Percentiles rank a stretch among this genome's conserved stretches.
Conservation (phyloP, 345 rosid species). For the Erucastrum elatum region DNA sequence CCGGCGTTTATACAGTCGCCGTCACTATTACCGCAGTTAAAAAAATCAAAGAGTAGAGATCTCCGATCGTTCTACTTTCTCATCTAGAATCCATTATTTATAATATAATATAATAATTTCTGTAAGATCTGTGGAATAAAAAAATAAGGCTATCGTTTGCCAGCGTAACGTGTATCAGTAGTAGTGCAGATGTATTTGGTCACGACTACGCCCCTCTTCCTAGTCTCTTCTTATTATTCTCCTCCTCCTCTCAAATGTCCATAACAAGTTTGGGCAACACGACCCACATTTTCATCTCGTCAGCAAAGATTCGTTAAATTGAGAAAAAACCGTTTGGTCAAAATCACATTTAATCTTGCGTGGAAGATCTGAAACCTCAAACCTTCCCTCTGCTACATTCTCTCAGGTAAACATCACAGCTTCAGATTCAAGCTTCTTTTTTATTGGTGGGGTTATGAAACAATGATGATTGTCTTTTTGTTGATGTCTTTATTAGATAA, state of each 20-base stretch:
- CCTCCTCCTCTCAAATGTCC: conserved; percentile 22
- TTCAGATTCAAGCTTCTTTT: conserved; percentile 20
- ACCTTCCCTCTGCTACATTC: conserved; percentile 33
- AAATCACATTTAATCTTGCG: neutral
- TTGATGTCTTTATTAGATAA: neutral
- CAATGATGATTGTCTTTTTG: conserved; percentile 11
- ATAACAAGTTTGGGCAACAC: conserved; percentile 31
- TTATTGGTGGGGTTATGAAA: conserved; percentile 21
- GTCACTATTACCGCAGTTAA: conserved; percentile 17
- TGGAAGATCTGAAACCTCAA: conserved; percentile 31
- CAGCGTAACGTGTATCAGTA: conserved; percentile 37
- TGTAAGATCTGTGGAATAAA: conserved; percentile 32
- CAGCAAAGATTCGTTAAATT: neutral
- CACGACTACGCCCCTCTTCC: conserved; percentile 49
- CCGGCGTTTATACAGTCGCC: conserved; percentile 37
- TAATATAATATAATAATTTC: neutral
- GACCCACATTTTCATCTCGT: conserved; percentile 16
- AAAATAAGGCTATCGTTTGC: conserved; percentile 21
- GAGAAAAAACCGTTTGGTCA: conserved; percentile 24
- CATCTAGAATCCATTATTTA: neutral
- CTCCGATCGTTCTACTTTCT: neutral
- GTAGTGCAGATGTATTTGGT: conserved; percentile 51
- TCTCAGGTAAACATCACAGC: conserved; percentile 27
- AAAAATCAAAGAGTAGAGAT: conserved; percentile 10
- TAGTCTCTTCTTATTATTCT: conserved; percentile 30